Conservation (phyloP, 306 rosid species). For the Fragaria iinumae region DNA sequence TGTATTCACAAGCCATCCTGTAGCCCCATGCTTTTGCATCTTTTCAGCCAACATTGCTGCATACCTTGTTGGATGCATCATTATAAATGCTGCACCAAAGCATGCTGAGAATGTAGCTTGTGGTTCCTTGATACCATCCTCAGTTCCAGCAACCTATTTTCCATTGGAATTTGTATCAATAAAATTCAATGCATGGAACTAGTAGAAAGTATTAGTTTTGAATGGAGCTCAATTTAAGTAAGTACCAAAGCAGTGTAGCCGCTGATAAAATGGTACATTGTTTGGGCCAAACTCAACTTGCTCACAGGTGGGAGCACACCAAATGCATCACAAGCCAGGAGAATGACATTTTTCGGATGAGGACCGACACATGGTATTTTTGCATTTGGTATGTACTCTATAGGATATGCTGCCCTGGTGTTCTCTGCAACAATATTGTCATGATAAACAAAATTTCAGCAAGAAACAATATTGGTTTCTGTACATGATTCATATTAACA, state of each 20-base stretch:
- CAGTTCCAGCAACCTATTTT: conserved; percentile 85
- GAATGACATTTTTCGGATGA: conserved; percentile 84
- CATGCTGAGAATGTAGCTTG: conserved; percentile 94
- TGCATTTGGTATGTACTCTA: conserved; percentile 91
- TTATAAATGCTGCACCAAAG: conserved; percentile 91
- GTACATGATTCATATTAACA: not conserved
- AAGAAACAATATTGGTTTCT: not conserved
- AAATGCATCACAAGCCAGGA: conserved; percentile 90
- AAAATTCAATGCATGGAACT: not conserved
- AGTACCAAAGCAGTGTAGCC: conserved; percentile 92
- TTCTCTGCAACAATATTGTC: conserved; percentile 51
- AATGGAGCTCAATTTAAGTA: not conserved
- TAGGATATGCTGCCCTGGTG: conserved; percentile 89
- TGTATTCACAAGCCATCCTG: conserved; percentile 96
- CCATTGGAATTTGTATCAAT: not conserved
- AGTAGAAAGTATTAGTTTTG: not conserved
- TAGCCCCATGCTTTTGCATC: conserved; percentile 85
- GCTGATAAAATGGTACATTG: conserved; percentile 96
- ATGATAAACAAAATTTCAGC: not conserved
- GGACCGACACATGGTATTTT: conserved; percentile 89
- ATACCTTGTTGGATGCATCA: conserved; percentile 87
- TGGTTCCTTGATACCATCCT: conserved; percentile 93
- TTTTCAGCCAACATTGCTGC: conserved; percentile 94
- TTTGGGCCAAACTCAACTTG: conserved; percentile 79
- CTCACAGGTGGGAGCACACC: conserved; percentile 96